Percentiles rank a stretch among this genome's conserved stretches.
Conservation (phyloP, 2,329 filamentous ascomycete genomes). For the Zymoseptoria crescenta region DNA sequence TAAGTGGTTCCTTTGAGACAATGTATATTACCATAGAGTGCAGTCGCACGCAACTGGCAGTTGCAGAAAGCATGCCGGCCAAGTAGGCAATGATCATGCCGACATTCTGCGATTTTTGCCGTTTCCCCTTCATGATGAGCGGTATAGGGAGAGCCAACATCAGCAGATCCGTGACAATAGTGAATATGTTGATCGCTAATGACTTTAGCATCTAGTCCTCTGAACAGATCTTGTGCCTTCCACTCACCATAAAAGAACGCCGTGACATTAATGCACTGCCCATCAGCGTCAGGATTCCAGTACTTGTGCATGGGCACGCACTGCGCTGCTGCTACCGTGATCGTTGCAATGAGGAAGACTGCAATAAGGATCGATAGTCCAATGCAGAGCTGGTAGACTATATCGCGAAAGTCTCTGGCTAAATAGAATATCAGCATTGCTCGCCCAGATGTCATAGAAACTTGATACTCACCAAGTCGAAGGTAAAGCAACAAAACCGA, state of each 20-base stretch:
- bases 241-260: conserved; percentile 28
- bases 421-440: conserved; percentile 10
- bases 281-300: conserved; percentile 23
- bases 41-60: conserved; percentile 25
- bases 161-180: conserved; percentile 32
- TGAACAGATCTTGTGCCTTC: neutral
- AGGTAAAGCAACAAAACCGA: conserved; percentile 35
- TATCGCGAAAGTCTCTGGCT: conserved; percentile 18
- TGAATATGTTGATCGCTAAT: conserved; percentile 27
- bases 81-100: conserved; percentile 27
- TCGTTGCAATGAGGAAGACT: conserved; percentile 28
- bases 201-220: neutral
- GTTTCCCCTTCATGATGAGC: conserved; percentile 31
- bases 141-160: conserved; percentile 34
- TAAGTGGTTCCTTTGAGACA: conserved; percentile 20
- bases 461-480: conserved; percentile 26
- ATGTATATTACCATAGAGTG: conserved; percentile 26
- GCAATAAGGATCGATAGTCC: conserved; percentile 30
- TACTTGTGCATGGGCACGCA: conserved; percentile 31
- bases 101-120: conserved; percentile 27
- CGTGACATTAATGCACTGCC: conserved; percentile 30
- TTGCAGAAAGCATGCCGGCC: conserved; percentile 21
- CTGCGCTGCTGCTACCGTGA: conserved; percentile 31
- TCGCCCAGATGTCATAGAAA: neutral
- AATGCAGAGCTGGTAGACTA: conserved; percentile 19